These are phyloP conservation scores for Ophiostoma perfectum DNA, from an alignment of 2,329 filamentous ascomycete species.

Conservation along the genomic window DNA sequence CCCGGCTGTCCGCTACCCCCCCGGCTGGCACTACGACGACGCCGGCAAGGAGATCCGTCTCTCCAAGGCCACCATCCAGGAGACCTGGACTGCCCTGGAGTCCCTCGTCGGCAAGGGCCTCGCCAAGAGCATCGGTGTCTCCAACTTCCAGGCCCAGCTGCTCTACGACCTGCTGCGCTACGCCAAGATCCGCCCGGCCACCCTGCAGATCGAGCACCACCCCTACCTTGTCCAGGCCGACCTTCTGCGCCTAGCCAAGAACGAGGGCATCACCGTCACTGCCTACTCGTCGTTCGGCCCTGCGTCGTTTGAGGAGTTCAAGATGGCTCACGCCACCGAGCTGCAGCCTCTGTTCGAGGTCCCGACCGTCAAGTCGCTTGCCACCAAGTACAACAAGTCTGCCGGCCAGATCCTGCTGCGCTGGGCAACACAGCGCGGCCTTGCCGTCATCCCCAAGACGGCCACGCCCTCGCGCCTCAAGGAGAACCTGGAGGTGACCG, in stretches of 20 bases:
- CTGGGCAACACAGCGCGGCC: slow-evolving; percentile 77
- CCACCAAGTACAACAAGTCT: slow-evolving; percentile 64
- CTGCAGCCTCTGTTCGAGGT: slow-evolving; percentile 62
- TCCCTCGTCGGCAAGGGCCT: slow-evolving; percentile 62
- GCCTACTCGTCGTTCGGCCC: slow-evolving; percentile 83
- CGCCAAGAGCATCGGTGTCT: slow-evolving; percentile 69
- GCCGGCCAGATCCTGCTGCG: slow-evolving; percentile 76
- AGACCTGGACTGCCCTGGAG: slow-evolving; percentile 82
- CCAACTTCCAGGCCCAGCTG: slow-evolving; percentile 74
- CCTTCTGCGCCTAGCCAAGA: slow-evolving; percentile 63
- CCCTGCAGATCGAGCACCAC: slow-evolving; percentile 82
- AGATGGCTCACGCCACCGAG: slow-evolving; percentile 61
- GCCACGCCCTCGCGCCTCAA: slow-evolving; percentile 46
- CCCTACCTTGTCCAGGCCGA: slow-evolving; percentile 75
- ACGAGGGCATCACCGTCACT: slow-evolving; percentile 67
- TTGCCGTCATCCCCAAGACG: slow-evolving; percentile 73
- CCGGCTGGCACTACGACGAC: slow-evolving; percentile 67
- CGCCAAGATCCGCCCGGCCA: slow-evolving; percentile 66
- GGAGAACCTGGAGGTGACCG: slow-evolving; percentile 53
- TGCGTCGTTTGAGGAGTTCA: slow-evolving; percentile 70
- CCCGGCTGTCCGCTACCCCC: slow-evolving; percentile 71
- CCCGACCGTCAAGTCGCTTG: slow-evolving; percentile 55
- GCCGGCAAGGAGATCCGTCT: slow-evolving; percentile 51
- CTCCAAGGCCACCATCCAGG: slow-evolving; percentile 66
- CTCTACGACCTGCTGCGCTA: slow-evolving; percentile 76